Evolutionary conservation across 805 yeast genomes (phyloP), one percentile per base, ranked within the genome.

Genomic region (Teunomyces kruisii): DNA sequence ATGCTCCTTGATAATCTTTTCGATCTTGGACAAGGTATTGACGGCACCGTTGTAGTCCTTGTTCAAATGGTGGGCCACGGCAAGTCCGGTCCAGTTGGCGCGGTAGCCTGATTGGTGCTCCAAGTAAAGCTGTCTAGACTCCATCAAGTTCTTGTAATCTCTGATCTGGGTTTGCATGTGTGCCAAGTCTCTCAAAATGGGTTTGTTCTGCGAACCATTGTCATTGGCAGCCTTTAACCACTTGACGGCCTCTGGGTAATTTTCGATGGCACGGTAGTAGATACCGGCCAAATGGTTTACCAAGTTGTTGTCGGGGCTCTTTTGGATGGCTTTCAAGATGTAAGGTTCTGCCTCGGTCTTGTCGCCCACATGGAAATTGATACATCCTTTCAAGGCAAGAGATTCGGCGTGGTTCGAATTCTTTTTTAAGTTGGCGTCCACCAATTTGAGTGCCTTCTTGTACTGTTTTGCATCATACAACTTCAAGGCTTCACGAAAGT

Each of bases 21-120:
- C 97, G 56, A 88, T 88, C 55, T 86, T 83, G 15, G 78, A 59
- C 54, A 91, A 75, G 1, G 92, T 86, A 45, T 78, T 78, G 45
- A 84, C 83, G 6, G 96, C 92, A 17, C 79, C 80, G 30, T 70
- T 72, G 57, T 74, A 78, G 57, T 90, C 88, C 19, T 79, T 77
- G 61, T 79, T 80, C 59, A 91, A 72, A 62, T 87, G 88, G 59
- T 86, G 88, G 1, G 97, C 96, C 35, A 89, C 75, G 1, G 96
- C 96, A 42, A 86, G 74, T 0, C 85, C 84, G 1, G 96, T 86
- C 96, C 97, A 91, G 59, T 88, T 87, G 49, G 92, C 90, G 52
- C 97, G 78, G 61, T 81, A 87, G 0, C 96, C 96, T 9, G 94
- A 82, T 54, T 79, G 84, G 19, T 78, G 76, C 55, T 85, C 87